A percentile compares a stretch with the other conserved stretches of the same genome.
These are phyloP conservation scores for Boehmeria nivea DNA, from an alignment of 306 rosid species.

Conservation along the genomic window DNA sequence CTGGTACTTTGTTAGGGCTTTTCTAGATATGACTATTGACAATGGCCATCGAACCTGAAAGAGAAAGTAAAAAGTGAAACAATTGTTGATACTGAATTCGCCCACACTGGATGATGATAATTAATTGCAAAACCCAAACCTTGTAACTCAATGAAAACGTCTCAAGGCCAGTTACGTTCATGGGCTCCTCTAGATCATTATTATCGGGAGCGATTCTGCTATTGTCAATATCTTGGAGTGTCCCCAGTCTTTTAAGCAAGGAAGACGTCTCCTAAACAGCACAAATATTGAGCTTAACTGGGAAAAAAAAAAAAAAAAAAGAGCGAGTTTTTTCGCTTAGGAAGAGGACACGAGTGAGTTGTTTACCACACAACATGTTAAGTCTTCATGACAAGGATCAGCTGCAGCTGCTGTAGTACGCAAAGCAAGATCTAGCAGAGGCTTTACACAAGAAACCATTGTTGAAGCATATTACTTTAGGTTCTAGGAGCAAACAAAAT, in stretches of 20 bases:
- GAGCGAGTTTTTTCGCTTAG: too few species aligned
- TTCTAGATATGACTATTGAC: constrained; percentile 82
- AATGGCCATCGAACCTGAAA: constrained; percentile 91
- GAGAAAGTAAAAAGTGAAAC: constrained; percentile 3
- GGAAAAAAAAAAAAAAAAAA: too few species aligned
- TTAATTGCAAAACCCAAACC: constrained; percentile 31
- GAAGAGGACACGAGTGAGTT: not conserved
- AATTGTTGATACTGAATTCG: not conserved
- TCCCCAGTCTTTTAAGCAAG: constrained; percentile 67
- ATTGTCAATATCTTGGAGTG: constrained; percentile 48
- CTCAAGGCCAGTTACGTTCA: constrained; percentile 77
- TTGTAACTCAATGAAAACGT: constrained; percentile 86
- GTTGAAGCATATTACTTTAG: not conserved
- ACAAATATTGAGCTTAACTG: not conserved
- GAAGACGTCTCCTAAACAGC: constrained; percentile 71
- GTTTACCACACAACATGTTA: constrained; percentile 90
- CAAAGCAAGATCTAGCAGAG: constrained; percentile 95
- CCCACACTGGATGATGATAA: not conserved
- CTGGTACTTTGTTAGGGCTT: constrained; percentile 81
- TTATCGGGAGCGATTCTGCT: constrained; percentile 35
- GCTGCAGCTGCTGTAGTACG: constrained; percentile 95
- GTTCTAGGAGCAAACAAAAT: not conserved
- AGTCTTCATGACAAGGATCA: constrained; percentile 92
- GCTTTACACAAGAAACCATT: constrained; percentile 35
- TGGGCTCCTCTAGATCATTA: constrained; percentile 60